These are phyloP conservation scores for Pelagophyceae sp. DNA, from an alignment of 352 stramenopile genomes.

Conservation along the genomic window DNA sequence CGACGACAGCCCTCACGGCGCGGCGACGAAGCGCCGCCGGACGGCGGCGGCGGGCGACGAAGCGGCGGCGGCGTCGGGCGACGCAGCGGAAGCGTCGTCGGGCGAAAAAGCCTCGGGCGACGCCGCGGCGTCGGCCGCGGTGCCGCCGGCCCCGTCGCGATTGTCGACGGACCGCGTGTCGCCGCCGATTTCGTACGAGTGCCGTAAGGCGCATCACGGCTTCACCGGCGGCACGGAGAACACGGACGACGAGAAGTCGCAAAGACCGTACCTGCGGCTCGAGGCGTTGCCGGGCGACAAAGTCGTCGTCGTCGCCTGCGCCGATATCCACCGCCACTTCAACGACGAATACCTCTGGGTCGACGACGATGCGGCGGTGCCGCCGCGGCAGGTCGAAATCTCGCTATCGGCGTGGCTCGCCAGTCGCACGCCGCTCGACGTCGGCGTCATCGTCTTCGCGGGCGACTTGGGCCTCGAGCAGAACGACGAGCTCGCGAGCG, in stretches of 20 bases:
- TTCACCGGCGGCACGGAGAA: background rate
- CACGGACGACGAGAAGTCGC: background rate
- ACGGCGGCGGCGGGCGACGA: no score
- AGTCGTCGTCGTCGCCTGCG: background rate
- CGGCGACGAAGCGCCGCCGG: no score
- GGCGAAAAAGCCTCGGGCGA: no score
- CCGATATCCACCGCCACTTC: background rate
- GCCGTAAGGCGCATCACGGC: no score
- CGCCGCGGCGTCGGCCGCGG: no score
- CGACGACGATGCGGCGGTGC: background rate
- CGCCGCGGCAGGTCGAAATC: no score
- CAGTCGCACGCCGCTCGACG: background rate
- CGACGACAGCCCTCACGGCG: no score
- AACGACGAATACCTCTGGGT: background rate
- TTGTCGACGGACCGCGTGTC: no score
- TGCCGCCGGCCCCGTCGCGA: no score
- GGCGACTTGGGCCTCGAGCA: slow-evolving; percentile 11
- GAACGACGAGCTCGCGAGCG: background rate
- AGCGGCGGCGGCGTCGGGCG: no score
- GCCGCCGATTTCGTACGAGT: no score
- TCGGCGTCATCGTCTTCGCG: background rate
- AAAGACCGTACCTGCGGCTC: background rate
- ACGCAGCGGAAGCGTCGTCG: no score
- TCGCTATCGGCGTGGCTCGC: background rate
- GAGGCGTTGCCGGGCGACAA: background rate